These are phyloP conservation scores for Trichopus zeylanicus DNA, from an alignment of 116 monocot genomes.

Conservation along the genomic window DNA sequence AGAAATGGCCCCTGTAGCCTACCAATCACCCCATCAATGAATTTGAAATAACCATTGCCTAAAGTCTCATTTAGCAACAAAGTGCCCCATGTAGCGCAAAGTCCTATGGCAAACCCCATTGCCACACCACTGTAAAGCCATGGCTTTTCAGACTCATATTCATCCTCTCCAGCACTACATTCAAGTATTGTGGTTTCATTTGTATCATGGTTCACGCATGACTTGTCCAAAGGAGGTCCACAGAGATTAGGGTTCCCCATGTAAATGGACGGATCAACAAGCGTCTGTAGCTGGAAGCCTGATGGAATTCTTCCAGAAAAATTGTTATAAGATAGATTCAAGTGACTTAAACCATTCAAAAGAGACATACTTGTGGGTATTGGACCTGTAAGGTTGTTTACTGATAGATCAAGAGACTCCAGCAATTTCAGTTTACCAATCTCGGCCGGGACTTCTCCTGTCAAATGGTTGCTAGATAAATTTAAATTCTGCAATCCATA, in stretches of 20 bases:
- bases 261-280: conserved; percentile 14
- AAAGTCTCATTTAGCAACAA: background rate
- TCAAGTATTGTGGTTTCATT: background rate
- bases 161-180: background rate
- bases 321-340: conserved; percentile 9
- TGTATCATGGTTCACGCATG: background rate
- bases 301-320: conserved; percentile 12
- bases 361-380: conserved; percentile 4
- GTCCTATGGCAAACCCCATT: background rate
- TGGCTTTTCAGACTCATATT: background rate
- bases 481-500: conserved; percentile 8
- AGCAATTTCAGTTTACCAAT: background rate
- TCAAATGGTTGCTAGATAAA: conserved; percentile 12
- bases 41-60: conserved; percentile 2
- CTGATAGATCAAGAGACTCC: conserved; percentile 9
- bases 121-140: conserved; percentile 4
- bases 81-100: conserved; percentile 1
- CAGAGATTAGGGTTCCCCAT: conserved; percentile 10
- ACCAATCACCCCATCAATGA: conserved; percentile 1
- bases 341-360: background rate
- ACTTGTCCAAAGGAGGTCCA: background rate
- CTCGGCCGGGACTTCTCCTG: background rate
- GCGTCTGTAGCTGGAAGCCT: conserved; percentile 9
- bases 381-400: background rate
- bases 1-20: background rate